Base-by-base conservation (phyloP, 345 rosid genomes). In the Eucalyptus leucophloia region DNA sequence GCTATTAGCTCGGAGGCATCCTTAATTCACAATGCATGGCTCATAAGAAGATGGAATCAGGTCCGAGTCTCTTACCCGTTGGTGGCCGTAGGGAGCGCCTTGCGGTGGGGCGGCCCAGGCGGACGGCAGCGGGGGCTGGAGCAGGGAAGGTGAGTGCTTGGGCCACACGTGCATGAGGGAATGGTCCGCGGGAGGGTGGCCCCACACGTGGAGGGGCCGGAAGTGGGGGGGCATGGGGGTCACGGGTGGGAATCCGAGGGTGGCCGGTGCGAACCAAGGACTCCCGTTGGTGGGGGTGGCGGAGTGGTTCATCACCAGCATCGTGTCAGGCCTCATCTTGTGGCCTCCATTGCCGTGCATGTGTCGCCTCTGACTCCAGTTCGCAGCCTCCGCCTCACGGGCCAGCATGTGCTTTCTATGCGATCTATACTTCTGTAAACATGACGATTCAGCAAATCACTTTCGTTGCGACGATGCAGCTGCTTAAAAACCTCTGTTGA, bases 131-230 rank as follows among this genome's bases (percentile, higher is more conserved):
- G 92, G 62, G 13, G 62, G 87, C 32, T 16, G 86, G 32, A 92
- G 92, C 11, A 90, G 89, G 42, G 93, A 92, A 23, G 95, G 93
- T 2, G 94, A 49, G 7, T 92, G 91, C 91, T 95, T 96, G 56
- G 99, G 98, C 99, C 99, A 96, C 50, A 94, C 91, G 91, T 91
- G 93, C 90, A 92, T 88, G 40, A 90, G 30, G 60, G 96, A 88
- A 60, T 89, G 96, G 88, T 95, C 96, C 88, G 93, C 87, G 49
- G 93, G 88, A 19, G 99, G 99, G 93, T 98, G 99, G 58, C 99
- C 99, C 99, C 98, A 98, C 1, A 98, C 99, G 86, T 96, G 97
- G 87, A 97, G 92, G 13, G 98, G 98, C 93, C 97, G 93, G 85
- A 96, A 96, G 86, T 92, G 97, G 53, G 42, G 42, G 89, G 93